These are phyloP conservation scores for Selaginella tamariscina DNA, from an alignment of 75 land plant species.

Conservation along the genomic window DNA sequence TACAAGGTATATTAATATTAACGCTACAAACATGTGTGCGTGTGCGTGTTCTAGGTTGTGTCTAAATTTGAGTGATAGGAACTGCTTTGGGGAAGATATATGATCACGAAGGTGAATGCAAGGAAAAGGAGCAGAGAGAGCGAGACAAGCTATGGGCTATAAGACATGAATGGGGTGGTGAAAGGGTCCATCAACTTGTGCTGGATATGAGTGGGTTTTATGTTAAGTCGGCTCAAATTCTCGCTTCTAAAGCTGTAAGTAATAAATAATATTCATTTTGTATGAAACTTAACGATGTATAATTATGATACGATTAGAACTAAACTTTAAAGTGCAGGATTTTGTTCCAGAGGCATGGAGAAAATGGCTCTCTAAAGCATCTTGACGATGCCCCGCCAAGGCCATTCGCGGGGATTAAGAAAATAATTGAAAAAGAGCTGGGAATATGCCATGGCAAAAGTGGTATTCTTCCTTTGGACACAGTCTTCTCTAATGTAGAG, in stretches of 20 bases:
- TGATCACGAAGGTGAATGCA: slow-evolving; percentile 29
- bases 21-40: too few species aligned
- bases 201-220: slow-evolving; percentile 41
- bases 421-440: slow-evolving; percentile 26
- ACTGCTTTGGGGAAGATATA: slow-evolving; percentile 24
- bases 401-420: slow-evolving; percentile 26
- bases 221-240: slow-evolving; percentile 41
- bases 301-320: too few species aligned
- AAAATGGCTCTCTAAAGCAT: slow-evolving; percentile 27
- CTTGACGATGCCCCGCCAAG: slow-evolving; percentile 36
- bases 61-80: slow-evolving; percentile 5
- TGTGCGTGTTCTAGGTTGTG: not conserved
- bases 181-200: slow-evolving; percentile 31
- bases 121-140: slow-evolving; percentile 22
- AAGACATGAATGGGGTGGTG: slow-evolving; percentile 38
- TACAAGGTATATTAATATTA: slow-evolving; percentile 17
- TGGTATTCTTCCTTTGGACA: slow-evolving; percentile 21
- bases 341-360: slow-evolving; percentile 38
- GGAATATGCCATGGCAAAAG: slow-evolving; percentile 12
- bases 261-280: not conserved
- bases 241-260: slow-evolving; percentile 39
- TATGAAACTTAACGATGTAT: too few species aligned
- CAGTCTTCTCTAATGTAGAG: slow-evolving; percentile 25
- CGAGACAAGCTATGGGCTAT: slow-evolving; percentile 27
- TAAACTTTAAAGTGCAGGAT: slow-evolving; percentile 20